Conservation (phyloP, 768 basidiomycete species). For the Termitomyces sp. region DNA sequence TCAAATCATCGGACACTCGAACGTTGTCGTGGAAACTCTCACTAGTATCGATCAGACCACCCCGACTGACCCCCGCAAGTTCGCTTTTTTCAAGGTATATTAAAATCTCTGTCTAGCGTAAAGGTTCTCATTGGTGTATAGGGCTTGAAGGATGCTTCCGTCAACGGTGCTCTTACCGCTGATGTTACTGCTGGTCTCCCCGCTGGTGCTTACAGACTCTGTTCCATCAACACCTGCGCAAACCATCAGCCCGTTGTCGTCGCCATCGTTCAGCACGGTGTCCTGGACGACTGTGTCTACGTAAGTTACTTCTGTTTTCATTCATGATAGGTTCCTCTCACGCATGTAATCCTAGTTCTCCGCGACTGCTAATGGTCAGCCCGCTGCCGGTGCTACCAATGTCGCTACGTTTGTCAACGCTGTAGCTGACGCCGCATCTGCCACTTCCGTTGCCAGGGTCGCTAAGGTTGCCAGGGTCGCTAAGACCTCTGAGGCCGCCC, state of each 20-base stretch:
- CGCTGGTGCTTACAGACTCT: slow-evolving; percentile 54
- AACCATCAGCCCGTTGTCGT: slow-evolving; percentile 62
- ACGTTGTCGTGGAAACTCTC: slow-evolving; percentile 46
- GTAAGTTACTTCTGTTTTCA: slow-evolving; percentile 23
- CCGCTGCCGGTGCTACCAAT: slow-evolving; percentile 5
- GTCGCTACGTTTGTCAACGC: slow-evolving; percentile 5
- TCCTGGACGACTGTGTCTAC: slow-evolving; percentile 58
- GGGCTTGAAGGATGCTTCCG: slow-evolving; percentile 43
- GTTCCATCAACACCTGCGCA: slow-evolving; percentile 51
- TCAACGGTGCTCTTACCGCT: slow-evolving; percentile 45
- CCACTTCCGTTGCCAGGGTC: slow-evolving; percentile 2
- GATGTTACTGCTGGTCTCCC: slow-evolving; percentile 53
- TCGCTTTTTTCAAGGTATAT: slow-evolving; percentile 48
- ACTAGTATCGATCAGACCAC: slow-evolving; percentile 36
- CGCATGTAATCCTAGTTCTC: slow-evolving; percentile 27
- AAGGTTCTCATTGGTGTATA: slow-evolving; percentile 34
- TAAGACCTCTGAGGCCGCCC: slow-evolving; percentile 10
- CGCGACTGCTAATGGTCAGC: slow-evolving; percentile 18
- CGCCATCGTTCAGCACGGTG: slow-evolving; percentile 59
- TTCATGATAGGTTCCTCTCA: background rate
- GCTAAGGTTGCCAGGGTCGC: slow-evolving; percentile 9
- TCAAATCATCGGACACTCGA: slow-evolving; percentile 43
- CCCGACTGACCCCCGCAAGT: slow-evolving; percentile 41
- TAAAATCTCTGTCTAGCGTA: background rate
- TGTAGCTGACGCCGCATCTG: background rate